Percentiles rank a stretch among this genome's conserved stretches.
phyloP scores from a whole-genome alignment of 2,329 filamentous ascomycete species.

The Colletotrichum lindemuthianum region DNA sequence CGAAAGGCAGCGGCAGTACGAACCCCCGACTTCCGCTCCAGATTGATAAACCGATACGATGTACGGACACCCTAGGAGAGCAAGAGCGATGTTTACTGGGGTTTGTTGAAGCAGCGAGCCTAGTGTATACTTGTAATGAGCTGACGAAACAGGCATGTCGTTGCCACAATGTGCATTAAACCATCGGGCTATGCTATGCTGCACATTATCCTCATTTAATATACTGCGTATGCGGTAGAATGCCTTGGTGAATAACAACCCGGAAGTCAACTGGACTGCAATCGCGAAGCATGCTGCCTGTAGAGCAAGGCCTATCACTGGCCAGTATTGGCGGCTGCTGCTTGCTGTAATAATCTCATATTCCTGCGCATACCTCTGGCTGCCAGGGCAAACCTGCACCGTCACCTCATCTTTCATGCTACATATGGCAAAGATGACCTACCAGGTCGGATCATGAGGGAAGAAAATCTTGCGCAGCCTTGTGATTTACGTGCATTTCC shows the following conservation, averaged over 20 bases:
- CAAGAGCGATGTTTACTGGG: no score
- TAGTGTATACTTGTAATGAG: background rate
- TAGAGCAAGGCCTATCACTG: no score
- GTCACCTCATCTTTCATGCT: background rate
- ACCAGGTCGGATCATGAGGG: no score
- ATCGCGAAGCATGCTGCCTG: background rate
- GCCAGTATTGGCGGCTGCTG: slow-evolving; percentile 16
- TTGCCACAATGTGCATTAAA: slow-evolving; percentile 25
- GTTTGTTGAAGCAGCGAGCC: background rate
- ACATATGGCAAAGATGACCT: no score
- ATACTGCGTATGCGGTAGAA: background rate
- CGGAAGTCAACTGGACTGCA: no score
- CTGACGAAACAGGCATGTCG: slow-evolving; percentile 21
- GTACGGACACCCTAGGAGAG: no score
- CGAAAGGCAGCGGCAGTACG: no score
- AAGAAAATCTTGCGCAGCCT: no score
- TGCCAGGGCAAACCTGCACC: slow-evolving; percentile 5
- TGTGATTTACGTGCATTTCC: background rate
- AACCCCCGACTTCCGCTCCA: background rate
- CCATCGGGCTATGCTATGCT: slow-evolving; percentile 23
- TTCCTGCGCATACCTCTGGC: slow-evolving; percentile 19
- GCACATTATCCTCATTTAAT: background rate
- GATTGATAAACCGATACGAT: background rate
- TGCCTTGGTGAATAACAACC: background rate
- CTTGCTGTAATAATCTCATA: slow-evolving; percentile 16